Percentiles rank a stretch among this genome's conserved stretches.
phyloP scores from a whole-genome alignment of 306 rosid species.

The Gleditsia sinensis region DNA sequence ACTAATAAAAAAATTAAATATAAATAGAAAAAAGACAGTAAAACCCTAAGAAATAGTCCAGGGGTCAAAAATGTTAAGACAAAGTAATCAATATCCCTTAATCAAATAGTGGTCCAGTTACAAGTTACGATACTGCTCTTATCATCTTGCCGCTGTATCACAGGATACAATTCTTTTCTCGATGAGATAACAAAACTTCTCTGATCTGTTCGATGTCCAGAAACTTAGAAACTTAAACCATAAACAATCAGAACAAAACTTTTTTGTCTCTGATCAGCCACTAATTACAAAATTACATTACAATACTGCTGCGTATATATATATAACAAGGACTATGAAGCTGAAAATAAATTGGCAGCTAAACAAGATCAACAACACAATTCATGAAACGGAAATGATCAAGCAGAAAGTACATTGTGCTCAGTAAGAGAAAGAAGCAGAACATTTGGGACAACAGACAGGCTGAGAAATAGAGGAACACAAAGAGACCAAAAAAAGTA shows the following conservation, averaged over 20 bases:
- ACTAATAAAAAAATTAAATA: slow-evolving; percentile 3
- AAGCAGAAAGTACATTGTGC: background rate
- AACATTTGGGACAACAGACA: background rate
- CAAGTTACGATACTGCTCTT: slow-evolving; percentile 65
- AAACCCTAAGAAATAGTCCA: background rate
- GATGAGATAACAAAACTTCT: slow-evolving; percentile 1
- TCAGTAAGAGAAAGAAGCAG: background rate
- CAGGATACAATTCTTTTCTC: background rate
- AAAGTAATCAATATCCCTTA: slow-evolving; percentile 25
- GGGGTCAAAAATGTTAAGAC: too few relatives aligned
- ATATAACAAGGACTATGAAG: background rate
- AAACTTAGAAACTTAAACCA: background rate
- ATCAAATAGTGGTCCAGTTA: background rate
- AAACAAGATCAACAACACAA: background rate
- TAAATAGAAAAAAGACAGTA: background rate
- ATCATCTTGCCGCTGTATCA: slow-evolving; percentile 48
- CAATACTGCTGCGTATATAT: background rate
- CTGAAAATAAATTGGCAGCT: slow-evolving; percentile 1
- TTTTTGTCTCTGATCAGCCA: background rate
- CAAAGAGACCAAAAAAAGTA: background rate
- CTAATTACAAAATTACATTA: background rate
- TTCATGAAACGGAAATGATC: background rate
- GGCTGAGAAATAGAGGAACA: background rate
- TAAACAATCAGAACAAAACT: background rate
- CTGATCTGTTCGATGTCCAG: background rate